phyloP scores from a whole-genome alignment of 179 eudicot genomes.

The Silene vulgaris region DNA sequence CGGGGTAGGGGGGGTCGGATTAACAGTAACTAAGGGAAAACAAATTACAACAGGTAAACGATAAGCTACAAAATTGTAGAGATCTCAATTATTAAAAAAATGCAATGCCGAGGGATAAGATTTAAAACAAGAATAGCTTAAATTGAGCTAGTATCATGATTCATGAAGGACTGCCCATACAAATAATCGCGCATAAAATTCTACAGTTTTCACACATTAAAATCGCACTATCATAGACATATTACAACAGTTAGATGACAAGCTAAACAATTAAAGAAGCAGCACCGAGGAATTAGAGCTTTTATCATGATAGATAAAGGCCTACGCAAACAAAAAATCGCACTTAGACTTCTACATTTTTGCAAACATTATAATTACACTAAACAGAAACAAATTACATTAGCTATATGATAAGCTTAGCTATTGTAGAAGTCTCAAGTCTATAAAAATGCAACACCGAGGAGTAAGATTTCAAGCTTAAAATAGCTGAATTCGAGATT shows the following conservation, averaged over 20 bases:
- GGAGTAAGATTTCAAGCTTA: neutral
- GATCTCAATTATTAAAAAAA: neutral
- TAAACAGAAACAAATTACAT: neutral
- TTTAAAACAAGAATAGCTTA: neutral
- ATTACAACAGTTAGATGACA: neutral
- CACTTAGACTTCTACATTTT: neutral
- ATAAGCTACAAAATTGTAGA: neutral
- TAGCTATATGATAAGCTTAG: neutral
- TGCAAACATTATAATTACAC: no score
- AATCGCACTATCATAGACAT: neutral
- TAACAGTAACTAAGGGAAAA: neutral
- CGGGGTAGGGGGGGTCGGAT: no score
- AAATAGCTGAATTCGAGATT: neutral
- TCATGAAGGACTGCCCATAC: neutral
- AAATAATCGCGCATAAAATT: neutral
- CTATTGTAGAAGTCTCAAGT: neutral
- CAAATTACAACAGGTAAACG: neutral
- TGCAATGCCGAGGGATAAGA: no score
- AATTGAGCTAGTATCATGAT: neutral
- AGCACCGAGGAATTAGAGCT: neutral
- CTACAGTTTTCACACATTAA: neutral
- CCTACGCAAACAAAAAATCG: neutral
- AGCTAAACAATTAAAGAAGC: neutral
- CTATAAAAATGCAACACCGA: neutral
- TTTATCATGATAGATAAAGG: neutral